A percentile compares a stretch with the other conserved stretches of the same genome.
Conservation (phyloP, 2,329 filamentous ascomycete species). For the Pseudocercospora cruenta region DNA sequence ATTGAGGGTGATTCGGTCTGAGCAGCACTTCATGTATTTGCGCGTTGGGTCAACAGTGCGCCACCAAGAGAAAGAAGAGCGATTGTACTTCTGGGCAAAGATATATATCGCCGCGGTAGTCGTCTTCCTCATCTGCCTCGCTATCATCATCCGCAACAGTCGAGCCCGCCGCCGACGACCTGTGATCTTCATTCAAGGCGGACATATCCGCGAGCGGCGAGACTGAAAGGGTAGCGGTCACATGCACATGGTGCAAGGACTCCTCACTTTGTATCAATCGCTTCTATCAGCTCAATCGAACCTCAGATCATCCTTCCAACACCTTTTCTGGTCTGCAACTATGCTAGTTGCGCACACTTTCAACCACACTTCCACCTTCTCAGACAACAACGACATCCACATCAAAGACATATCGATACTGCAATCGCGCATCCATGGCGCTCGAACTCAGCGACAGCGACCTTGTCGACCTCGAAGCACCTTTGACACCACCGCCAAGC, state of each 20-base stretch:
- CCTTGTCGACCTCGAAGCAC: neutral
- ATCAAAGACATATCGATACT: neutral
- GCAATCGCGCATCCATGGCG: neutral
- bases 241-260: neutral
- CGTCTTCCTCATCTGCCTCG: neutral
- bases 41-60: neutral
- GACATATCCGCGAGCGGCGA: neutral
- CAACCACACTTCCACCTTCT: neutral
- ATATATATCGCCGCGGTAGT: neutral
- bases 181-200: neutral
- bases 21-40: neutral
- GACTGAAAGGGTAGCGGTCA: neutral
- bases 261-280: neutral
- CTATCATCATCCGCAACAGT: neutral
- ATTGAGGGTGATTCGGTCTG: neutral
- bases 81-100: neutral
- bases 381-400: neutral
- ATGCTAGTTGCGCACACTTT: neutral
- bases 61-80: constrained; percentile 2
- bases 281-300: neutral
- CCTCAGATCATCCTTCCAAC: neutral
- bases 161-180: neutral
- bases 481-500: neutral
- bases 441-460: neutral
- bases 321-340: neutral